Conservation (phyloP, 345 rosid species). For the Populus davidiana region DNA sequence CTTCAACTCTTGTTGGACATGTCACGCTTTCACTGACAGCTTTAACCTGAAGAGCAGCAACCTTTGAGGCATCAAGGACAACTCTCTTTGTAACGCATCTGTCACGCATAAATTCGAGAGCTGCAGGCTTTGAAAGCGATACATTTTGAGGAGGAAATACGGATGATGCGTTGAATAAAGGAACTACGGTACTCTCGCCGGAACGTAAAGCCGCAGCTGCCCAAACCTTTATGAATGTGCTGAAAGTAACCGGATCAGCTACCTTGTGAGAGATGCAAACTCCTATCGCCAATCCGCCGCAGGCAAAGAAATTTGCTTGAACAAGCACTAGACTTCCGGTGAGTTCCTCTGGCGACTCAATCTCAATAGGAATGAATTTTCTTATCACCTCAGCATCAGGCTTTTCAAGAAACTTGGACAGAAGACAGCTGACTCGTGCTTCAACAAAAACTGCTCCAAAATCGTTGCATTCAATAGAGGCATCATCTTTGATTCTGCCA, state of each 20-base stretch:
- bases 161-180: neutral
- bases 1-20: constrained; percentile 23
- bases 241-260: neutral
- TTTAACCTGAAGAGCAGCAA: constrained; percentile 14
- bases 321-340: constrained; percentile 5
- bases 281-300: constrained; percentile 18
- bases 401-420: constrained; percentile 29
- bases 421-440: constrained; percentile 27
- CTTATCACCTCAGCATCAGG: constrained; percentile 22
- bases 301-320: constrained; percentile 10
- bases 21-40: constrained; percentile 2
- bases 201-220: neutral
- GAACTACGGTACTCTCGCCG: neutral
- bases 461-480: constrained; percentile 31
- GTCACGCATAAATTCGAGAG: neutral
- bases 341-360: neutral
- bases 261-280: constrained; percentile 16
- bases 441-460: constrained; percentile 37
- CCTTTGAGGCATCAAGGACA: constrained; percentile 9
- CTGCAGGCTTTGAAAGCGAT: neutral
- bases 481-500: constrained; percentile 16
- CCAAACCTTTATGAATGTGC: constrained; percentile 15
- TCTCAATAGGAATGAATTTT: constrained; percentile 32
- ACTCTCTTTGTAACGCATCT: constrained; percentile 8
- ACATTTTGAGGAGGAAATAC: constrained; percentile 4